A percentile compares a stretch with the other conserved stretches of the same genome.
phyloP scores from a whole-genome alignment of 1,139 yeast genomes.

The Geotrichum klebahnii region DNA sequence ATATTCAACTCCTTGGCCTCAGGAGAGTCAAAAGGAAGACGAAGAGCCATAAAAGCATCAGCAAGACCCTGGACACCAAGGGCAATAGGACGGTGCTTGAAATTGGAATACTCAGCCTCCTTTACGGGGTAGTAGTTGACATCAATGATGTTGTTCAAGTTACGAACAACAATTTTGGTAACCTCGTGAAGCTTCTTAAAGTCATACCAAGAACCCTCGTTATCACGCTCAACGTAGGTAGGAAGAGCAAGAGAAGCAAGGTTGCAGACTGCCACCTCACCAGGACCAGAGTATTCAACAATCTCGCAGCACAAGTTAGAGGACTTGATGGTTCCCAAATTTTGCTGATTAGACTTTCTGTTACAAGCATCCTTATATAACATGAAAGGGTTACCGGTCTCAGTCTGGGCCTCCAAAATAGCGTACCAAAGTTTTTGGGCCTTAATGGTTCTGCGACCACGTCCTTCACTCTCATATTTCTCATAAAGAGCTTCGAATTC shows the following conservation, averaged over 20 bases:
- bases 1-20: constrained; percentile 68
- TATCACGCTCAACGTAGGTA: constrained; percentile 52
- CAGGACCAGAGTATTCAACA: constrained; percentile 81
- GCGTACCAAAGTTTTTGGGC: constrained; percentile 90
- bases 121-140: constrained; percentile 73
- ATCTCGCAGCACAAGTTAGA: constrained; percentile 88
- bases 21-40: constrained; percentile 74
- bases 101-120: constrained; percentile 64
- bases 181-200: constrained; percentile 67
- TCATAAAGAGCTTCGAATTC: constrained; percentile 71
- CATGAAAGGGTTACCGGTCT: constrained; percentile 92
- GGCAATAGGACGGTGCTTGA: constrained; percentile 80
- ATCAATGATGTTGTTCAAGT: constrained; percentile 74
- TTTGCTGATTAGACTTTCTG: constrained; percentile 77
- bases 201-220: constrained; percentile 55
- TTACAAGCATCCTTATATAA: constrained; percentile 86
- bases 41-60: constrained; percentile 70
- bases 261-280: constrained; percentile 88
- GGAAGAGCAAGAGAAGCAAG: constrained; percentile 85
- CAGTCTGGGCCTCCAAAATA: constrained; percentile 83
- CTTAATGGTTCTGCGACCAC: constrained; percentile 66
- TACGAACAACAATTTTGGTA: constrained; percentile 67
- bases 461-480: constrained; percentile 65
- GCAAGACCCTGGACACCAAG: constrained; percentile 90
- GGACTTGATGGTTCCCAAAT: constrained; percentile 80